Conservation (phyloP, 1,139 yeast genomes). For the Candida gigantensis region DNA sequence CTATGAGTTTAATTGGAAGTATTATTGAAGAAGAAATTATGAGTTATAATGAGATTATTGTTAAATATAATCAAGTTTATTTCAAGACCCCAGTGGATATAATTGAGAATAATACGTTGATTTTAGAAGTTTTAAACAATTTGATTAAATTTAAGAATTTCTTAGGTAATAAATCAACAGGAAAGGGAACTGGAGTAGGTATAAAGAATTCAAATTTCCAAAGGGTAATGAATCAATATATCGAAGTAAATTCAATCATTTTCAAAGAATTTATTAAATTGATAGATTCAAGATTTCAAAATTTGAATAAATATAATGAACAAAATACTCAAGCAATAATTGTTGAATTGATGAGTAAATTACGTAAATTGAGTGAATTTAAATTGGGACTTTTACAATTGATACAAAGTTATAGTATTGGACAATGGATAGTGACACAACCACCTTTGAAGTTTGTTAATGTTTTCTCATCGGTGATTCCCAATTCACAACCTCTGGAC, state of each 20-base stretch:
- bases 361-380: slow-evolving; percentile 67
- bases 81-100: slow-evolving; percentile 15
- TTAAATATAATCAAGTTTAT: slow-evolving; percentile 9
- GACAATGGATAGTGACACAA: slow-evolving; percentile 67
- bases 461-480: slow-evolving; percentile 51
- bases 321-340: slow-evolving; percentile 70
- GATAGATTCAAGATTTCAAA: slow-evolving; percentile 53
- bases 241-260: slow-evolving; percentile 30
- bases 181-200: no score
- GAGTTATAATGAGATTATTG: slow-evolving; percentile 19
- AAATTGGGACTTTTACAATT: slow-evolving; percentile 53
- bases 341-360: slow-evolving; percentile 61
- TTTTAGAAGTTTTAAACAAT: slow-evolving; percentile 49
- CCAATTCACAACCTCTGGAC: slow-evolving; percentile 28
- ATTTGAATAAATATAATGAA: slow-evolving; percentile 44
- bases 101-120: slow-evolving; percentile 31
- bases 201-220: background rate
- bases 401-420: slow-evolving; percentile 54
- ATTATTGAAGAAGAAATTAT: slow-evolving; percentile 26
- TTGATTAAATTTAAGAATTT: slow-evolving; percentile 24
- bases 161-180: slow-evolving; percentile 16
- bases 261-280: slow-evolving; percentile 59
- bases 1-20: slow-evolving; percentile 19
- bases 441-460: slow-evolving; percentile 54
- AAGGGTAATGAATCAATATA: slow-evolving; percentile 20